A percentile compares a stretch with the other conserved stretches of the same genome.
Conservation (phyloP, 768 basidiomycete species). For the Lactarius hatsudake region DNA sequence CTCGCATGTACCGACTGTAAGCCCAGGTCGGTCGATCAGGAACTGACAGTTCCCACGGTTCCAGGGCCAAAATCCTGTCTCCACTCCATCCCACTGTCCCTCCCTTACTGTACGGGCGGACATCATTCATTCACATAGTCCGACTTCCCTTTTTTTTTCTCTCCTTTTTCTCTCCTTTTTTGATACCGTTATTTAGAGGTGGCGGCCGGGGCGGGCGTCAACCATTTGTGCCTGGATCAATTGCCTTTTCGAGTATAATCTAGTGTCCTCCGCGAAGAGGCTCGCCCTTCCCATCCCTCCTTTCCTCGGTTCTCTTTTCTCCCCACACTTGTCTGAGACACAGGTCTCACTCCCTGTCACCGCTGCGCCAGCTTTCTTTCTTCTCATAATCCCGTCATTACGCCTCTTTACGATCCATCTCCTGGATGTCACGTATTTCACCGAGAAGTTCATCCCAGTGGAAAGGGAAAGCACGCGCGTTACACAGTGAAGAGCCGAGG, state of each 20-base stretch:
- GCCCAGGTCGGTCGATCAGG: not conserved
- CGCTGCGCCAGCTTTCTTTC: not conserved
- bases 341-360: not conserved
- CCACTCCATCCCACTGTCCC: not conserved
- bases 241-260: conserved; percentile 9
- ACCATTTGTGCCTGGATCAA: not conserved
- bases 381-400: not conserved
- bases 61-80: too few relatives aligned
- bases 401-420: conserved; percentile 3
- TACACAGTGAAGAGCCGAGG: conserved; percentile 24
- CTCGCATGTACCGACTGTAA: not conserved
- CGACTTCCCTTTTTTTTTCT: not conserved
- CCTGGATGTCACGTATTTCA: conserved; percentile 2
- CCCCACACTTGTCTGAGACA: not conserved
- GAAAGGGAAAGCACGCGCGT: conserved; percentile 31
- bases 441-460: conserved; percentile 5
- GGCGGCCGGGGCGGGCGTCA: not conserved
- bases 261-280: not conserved
- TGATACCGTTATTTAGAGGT: not conserved
- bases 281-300: not conserved
- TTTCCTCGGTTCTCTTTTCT: not conserved
- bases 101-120: not conserved
- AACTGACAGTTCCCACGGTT: not conserved
- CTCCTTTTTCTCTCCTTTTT: not conserved
- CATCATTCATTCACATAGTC: not conserved